Evolutionary conservation across 2,329 filamentous ascomycete genomes (phyloP).

Genomic region (Apiospora sp.): DNA sequence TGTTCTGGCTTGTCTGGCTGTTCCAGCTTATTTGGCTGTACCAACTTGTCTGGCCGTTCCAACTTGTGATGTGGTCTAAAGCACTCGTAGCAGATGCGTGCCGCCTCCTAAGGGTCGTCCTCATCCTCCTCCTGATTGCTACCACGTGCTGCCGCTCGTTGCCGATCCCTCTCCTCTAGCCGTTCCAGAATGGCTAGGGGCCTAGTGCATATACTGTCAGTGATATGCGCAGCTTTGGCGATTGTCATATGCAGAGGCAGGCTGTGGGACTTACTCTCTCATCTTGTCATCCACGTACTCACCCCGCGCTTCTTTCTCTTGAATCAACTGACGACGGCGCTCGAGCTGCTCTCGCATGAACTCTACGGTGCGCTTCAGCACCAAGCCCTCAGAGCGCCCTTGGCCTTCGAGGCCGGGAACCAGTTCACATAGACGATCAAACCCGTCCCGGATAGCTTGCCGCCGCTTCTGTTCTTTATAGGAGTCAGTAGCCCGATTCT

Average conservation of each 20-base stretch:
- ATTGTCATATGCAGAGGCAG: background rate
- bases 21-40: background rate
- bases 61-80: background rate
- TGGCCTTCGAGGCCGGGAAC: constrained; percentile 85
- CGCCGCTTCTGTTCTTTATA: constrained; percentile 65
- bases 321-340: constrained; percentile 64
- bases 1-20: no score
- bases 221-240: background rate
- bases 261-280: constrained; percentile 48
- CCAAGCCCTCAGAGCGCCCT: constrained; percentile 83
- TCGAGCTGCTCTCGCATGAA: constrained; percentile 68
- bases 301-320: constrained; percentile 64
- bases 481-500: background rate
- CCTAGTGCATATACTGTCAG: constrained; percentile 27
- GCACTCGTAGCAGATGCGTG: background rate
- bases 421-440: constrained; percentile 80
- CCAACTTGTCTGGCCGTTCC: background rate
- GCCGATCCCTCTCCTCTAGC: constrained; percentile 37
- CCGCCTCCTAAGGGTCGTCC: background rate
- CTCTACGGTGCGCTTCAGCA: constrained; percentile 76
- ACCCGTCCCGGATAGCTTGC: constrained; percentile 81
- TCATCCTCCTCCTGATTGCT: constrained; percentile 45
- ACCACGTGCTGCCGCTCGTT: constrained; percentile 29
- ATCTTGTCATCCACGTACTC: constrained; percentile 56
- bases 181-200: constrained; percentile 39